Evolutionary conservation across 2,329 filamentous ascomycete genomes (phyloP), one percentile per base, ranked within the genome.

Genomic region (Tolypocladium guangdongense): DNA sequence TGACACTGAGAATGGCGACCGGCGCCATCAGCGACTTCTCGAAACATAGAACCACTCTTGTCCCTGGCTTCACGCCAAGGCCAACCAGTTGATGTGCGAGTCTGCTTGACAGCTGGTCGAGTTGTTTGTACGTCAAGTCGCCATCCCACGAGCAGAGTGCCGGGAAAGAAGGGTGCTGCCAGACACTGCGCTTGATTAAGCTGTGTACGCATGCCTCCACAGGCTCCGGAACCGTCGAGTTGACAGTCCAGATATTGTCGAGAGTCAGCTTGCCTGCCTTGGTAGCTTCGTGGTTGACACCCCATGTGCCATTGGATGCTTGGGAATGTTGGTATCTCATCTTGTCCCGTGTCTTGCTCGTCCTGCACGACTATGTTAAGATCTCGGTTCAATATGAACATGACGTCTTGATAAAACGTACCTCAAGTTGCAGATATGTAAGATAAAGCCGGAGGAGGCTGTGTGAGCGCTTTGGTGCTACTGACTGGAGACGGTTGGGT

Each of bases 91-190:
- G 53, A 5, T 20, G 39, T 16, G 58, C 59, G 14, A 62, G 50
- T 10, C 27, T 47, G 36, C 36, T 47, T 3, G 58, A 55, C 7
- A 55, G 43, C 2, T 45, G 24, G 41, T 63, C 59, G 1, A 75
- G 62, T 43, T 75, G 65, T 39, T 59, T 51, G 55, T 74, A 75
- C 8, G 71, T 71, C 51, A 74, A 66, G 38, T 60, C 56, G 10
- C 73, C 73, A 54, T 75, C 73, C 72, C 72, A 75, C 1, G 73
- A 70, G 47, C 68, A 63, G 35, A 75, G 64, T n/a, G 74, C 73
- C 8, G 60, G 57, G 6, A 64, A 61, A 10, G 57, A 54, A 0
- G 72, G 71, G 4, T 63, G 59, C 41, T 58, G 60, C 14, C 50
- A 56, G 12, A 68, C 68, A 41, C 66, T 68, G n/a, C 69, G 63